Evolutionary conservation across 2,329 filamentous ascomycete genomes (phyloP), one percentile per base, ranked within the genome.

Genomic region (Calonectria fujianensis): DNA sequence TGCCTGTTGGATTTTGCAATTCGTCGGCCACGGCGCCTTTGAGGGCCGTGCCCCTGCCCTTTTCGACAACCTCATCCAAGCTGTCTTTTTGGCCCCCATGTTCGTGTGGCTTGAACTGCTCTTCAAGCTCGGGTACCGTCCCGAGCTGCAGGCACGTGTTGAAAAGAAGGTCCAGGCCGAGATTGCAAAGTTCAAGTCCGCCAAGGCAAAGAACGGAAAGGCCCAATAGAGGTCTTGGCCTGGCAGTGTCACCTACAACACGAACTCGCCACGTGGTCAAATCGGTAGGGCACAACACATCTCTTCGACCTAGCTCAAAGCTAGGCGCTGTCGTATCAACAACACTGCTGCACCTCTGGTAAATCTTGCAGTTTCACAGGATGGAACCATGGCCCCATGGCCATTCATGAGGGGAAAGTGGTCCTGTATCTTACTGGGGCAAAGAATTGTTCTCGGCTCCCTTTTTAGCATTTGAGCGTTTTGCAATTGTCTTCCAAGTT

Each of bases 51-150:
- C 96, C 3, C 97, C 96, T 10, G 96, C 96, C 6, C 87, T 98
- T 77, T 87, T 98, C 63, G 96, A 98, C 86, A 98, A 98, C 82
- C 86, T 98, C 52, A 89, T 97, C 63, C 97, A 98, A 86, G 96
- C 97, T 35, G 85, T 98, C 77, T 96, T 98, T 82, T 89, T 98
- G 31, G 97, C 97, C 0, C 97, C 97, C 11, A 94, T 99, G 82
- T 99, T 98, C 81, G 96, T 98, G 73, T 99, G 97, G 95, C 94
- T 99, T 80, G 96, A 98, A 87, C 87, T 97, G 31, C 89, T 99
- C 32, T 99, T 99, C 88, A 92, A 90, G 81, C 91, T 97, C 66
- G 97, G 97, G 64, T 99, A 98, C 86, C 92, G 97, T 74, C 94
- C 93, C 1, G 96, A 98, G 84, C 88, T 99, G 79, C 95, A 96